Evolutionary conservation across 2,329 filamentous ascomycete genomes (phyloP), one percentile per base, ranked within the genome.

Genomic region (Xylaria sp.): DNA sequence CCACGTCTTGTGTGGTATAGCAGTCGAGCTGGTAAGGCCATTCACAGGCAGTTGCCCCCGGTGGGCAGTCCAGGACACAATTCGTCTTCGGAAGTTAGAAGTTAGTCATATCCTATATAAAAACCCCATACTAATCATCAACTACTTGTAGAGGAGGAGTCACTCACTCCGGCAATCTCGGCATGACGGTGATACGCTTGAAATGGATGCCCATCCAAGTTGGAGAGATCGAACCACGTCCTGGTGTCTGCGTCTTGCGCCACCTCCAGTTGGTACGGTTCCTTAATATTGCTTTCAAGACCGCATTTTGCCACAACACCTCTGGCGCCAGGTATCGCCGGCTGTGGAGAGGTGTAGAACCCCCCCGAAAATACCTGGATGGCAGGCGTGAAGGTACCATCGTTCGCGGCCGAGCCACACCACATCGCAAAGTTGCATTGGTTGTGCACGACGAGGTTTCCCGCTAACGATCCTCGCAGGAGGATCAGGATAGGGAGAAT

Each of bases 281-380:
- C 15, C 7, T n/a, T 9, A 5, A 71, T 55, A 3, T n/a, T 39
- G 0, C 58, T 1, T 12, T 65, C 41, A 4, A 50, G 20, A 0
- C 59, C 55, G 45, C 74, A 75, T 58, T 76, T 75, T 36, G 73
- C 9, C n/a, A 73, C 72, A 1, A 68, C 63, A 1, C 74, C 73
- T 9, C 73, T 48, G 34, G 73, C 72, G 53, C 74, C 68, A 45
- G 73, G 55, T 23, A 68, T 2, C 0, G 73, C 72, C 0, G 57
- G 41, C 13, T 70, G 65, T 0, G 71, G 64, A 0, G 73, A 74
- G n/a, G 30, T 3, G 36, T 71, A 74, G 0, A 20, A 34, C 1
- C 43, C 32, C 12, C 70, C 70, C 0, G 50, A 25, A 1, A 1
- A 2, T 0, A 73, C 66, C 1, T 30, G 1, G 12, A 66, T 36